Evolutionary conservation across 768 basidiomycete species (phyloP), one percentile per base, ranked within the genome.

Genomic region (Boletus insuetus): DNA sequence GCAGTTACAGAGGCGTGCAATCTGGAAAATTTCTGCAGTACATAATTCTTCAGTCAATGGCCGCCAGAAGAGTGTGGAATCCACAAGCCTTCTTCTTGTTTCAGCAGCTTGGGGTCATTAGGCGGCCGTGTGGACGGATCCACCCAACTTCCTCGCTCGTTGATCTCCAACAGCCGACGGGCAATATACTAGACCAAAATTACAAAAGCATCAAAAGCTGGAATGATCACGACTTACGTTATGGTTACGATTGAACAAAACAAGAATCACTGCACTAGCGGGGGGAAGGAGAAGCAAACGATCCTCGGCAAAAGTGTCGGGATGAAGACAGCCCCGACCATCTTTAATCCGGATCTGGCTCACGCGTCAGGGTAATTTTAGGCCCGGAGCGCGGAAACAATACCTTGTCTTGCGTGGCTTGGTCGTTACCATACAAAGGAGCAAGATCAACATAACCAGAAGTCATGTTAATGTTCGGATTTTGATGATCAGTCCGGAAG

Each of bases 241-340:
- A 65, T 94, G 91, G 58, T 94, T 94, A n/a, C 91, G 80, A 64
- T 79, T 90, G 78, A 93, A 94, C n/a, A 91, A 67, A n/a, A 93
- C 80, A 20, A 94, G 77, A n/a, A 93, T 67, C 5, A 79, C 83
- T 55, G 86, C 83, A 49, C 85, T 83, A 1, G 83, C 84, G 0
- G 91, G 91, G 1, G 91, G 91, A n/a, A 93, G 81, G 9, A 90
- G 75, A 20, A 91, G 74, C 6, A 94, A 73, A 38, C 91, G 76
- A 56, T 91, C 86, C 65, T 94, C 92, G 0, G 89, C 83, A 64
- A 93, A 94, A 0, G 79, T 75, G 54, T 94, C 91, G 2, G 85
- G 86, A 58, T 77, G 73, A 7, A 94, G 74, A 24, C 78, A 68
- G 0, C 91, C 91, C 17, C 80, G 79, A 7, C 91, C 91, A 58